Conservation (phyloP, 495 filamentous ascomycete genomes). For the Podospora didyma region DNA sequence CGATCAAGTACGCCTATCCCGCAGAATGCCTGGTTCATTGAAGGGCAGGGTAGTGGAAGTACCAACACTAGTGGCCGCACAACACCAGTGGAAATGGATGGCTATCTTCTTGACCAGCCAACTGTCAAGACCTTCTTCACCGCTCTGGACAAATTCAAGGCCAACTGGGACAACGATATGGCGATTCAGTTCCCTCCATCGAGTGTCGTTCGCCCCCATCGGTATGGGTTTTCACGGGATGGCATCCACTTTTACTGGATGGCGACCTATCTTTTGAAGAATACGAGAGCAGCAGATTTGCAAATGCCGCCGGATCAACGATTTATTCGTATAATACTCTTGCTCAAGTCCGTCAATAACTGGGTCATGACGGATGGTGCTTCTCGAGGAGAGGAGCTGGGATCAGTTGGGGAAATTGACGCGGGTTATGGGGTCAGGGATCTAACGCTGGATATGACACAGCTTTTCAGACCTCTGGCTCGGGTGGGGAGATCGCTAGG, state of each 20-base stretch:
- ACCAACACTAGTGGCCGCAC: slow-evolving; percentile 41
- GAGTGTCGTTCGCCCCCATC: slow-evolving; percentile 32
- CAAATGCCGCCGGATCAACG: slow-evolving; percentile 50
- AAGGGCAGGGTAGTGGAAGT: slow-evolving; percentile 28
- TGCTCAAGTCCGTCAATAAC: slow-evolving; percentile 53
- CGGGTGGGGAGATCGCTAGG: slow-evolving; percentile 27
- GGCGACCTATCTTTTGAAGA: slow-evolving; percentile 50
- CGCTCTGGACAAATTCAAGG: slow-evolving; percentile 62
- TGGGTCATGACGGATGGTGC: slow-evolving; percentile 51
- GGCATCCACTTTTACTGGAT: slow-evolving; percentile 65
- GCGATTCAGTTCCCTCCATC: slow-evolving; percentile 54
- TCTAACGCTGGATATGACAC: slow-evolving; percentile 63
- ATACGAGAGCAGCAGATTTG: slow-evolving; percentile 40
- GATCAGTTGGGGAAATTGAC: slow-evolving; percentile 56
- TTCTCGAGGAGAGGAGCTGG: slow-evolving; percentile 50
- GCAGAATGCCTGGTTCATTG: slow-evolving; percentile 45
- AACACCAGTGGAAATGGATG: slow-evolving; percentile 45
- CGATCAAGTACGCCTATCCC: slow-evolving; percentile 43
- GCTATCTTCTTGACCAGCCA: slow-evolving; percentile 23
- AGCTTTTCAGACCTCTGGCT: slow-evolving; percentile 55
- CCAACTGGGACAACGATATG: slow-evolving; percentile 62
- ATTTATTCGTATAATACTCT: slow-evolving; percentile 52
- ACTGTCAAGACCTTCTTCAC: slow-evolving; percentile 34
- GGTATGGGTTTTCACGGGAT: slow-evolving; percentile 61
- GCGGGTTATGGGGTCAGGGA: slow-evolving; percentile 55